Evolutionary conservation across 2,329 filamentous ascomycete genomes (phyloP).

Genomic region (Diaporthe helianthi): DNA sequence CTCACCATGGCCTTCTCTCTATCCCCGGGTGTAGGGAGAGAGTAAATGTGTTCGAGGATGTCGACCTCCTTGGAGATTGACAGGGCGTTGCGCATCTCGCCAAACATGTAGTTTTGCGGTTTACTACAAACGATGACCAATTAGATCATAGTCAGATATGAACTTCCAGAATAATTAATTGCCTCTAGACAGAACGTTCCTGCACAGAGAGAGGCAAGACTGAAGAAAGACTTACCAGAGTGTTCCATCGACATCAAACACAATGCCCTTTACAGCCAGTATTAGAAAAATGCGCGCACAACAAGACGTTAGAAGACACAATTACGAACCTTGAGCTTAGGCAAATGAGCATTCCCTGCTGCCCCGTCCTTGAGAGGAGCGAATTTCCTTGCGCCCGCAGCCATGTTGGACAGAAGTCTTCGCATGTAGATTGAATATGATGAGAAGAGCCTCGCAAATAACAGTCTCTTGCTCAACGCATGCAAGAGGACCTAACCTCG

Average conservation of each 20-base stretch:
- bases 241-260: slow-evolving; percentile 97
- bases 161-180: not conserved
- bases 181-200: not conserved
- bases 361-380: slow-evolving; percentile 58
- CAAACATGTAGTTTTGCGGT: slow-evolving; percentile 96
- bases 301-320: not conserved
- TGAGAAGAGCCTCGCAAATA: not conserved
- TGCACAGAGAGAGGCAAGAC: not conserved
- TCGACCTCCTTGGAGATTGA: slow-evolving; percentile 76
- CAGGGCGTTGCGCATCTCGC: slow-evolving; percentile 79
- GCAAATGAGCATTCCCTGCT: slow-evolving; percentile 44
- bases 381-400: slow-evolving; percentile 55
- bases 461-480: not conserved
- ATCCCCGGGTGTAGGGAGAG: slow-evolving; percentile 65
- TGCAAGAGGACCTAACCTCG: not conserved
- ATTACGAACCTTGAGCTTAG: slow-evolving; percentile 47
- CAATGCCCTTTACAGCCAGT: slow-evolving; percentile 55
- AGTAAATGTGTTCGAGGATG: slow-evolving; percentile 88
- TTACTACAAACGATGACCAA: slow-evolving; percentile 57
- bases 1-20: slow-evolving; percentile 66
- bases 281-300: slow-evolving; percentile 14
- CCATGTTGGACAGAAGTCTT: slow-evolving; percentile 52
- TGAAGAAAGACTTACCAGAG: slow-evolving; percentile 71
- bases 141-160: not conserved
- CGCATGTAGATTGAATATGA: slow-evolving; percentile 37